Evolutionary conservation across 2,329 filamentous ascomycete species (phyloP).

Genomic region (Corynespora cassiicola): DNA sequence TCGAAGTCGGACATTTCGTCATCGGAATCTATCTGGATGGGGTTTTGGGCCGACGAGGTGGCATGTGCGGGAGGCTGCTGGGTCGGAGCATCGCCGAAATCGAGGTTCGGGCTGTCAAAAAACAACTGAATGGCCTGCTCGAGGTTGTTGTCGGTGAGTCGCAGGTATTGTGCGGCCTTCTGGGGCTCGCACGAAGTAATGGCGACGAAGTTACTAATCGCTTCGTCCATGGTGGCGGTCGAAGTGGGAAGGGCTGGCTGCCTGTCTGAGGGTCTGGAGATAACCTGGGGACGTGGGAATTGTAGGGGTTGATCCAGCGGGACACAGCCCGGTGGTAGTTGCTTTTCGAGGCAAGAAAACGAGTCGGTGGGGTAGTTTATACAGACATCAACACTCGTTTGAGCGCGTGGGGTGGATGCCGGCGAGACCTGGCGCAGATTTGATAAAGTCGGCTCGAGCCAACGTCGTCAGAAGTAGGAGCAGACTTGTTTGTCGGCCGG

Average conservation of each 20-base stretch:
- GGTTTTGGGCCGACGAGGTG: conserved; percentile 55
- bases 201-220: conserved; percentile 76
- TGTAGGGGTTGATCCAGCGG: neutral
- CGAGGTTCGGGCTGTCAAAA: conserved; percentile 84
- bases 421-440: no score
- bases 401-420: no score
- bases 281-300: neutral
- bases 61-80: conserved; percentile 42
- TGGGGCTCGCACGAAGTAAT: conserved; percentile 79
- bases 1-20: conserved; percentile 66
- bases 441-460: no score
- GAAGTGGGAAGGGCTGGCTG: conserved; percentile 5
- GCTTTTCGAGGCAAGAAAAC: conserved; percentile 16
- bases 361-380: conserved; percentile 30
- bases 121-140: conserved; percentile 88
- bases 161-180: conserved; percentile 81
- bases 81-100: conserved; percentile 49
- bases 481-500: no score
- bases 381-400: conserved; percentile 25
- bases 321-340: conserved; percentile 18
- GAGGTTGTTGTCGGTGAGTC: conserved; percentile 82
- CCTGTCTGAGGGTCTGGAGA: neutral
- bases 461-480: no score
- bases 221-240: conserved; percentile 55
- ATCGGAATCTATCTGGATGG: conserved; percentile 79